Evolutionary conservation across 495 filamentous ascomycete species (phyloP).

Genomic region (Echria macrotheca): DNA sequence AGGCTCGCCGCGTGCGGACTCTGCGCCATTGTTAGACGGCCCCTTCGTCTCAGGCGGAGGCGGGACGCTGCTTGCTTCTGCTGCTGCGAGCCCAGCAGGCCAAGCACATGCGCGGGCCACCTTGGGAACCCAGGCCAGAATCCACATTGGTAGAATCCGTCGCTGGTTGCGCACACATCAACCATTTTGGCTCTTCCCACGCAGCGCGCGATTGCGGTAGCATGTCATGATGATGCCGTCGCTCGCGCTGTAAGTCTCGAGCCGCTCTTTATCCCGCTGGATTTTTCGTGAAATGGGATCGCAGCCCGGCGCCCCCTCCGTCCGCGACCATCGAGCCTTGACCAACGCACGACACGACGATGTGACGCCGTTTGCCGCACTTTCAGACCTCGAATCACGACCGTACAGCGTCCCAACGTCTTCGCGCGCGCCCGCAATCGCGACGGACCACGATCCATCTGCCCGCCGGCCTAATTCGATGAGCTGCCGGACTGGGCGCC

Average conservation of each 20-base stretch:
- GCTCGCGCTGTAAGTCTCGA: conserved; percentile 13
- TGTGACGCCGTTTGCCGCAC: conserved; percentile 23
- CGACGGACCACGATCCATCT: background rate
- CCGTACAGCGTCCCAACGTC: conserved; percentile 4
- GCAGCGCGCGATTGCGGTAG: conserved; percentile 13
- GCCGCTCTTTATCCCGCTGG: conserved; percentile 4
- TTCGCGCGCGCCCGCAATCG: background rate
- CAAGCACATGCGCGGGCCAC: conserved; percentile 5
- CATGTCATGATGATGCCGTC: conserved; percentile 16
- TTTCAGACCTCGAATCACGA: conserved; percentile 3
- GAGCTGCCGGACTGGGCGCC: conserved; percentile 10
- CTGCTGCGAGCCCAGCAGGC: conserved; percentile 2
- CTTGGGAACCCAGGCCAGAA: conserved; percentile 5
- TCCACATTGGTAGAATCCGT: conserved; percentile 5
- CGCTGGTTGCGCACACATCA: conserved; percentile 23
- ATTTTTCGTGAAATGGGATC: conserved; percentile 21
- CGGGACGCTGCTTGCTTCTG: conserved; percentile 1
- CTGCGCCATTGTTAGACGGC: conserved; percentile 15
- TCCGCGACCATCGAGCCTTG: conserved; percentile 7
- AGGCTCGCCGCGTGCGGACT: conserved; percentile 11
- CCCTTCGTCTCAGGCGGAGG: background rate
- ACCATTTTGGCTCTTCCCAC: conserved; percentile 19
- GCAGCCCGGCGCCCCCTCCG: conserved; percentile 11
- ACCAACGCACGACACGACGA: conserved; percentile 22
- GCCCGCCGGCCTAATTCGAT: conserved; percentile 9